Conservation (phyloP, 2,329 filamentous ascomycete genomes). For the Fusarium lateritium region DNA sequence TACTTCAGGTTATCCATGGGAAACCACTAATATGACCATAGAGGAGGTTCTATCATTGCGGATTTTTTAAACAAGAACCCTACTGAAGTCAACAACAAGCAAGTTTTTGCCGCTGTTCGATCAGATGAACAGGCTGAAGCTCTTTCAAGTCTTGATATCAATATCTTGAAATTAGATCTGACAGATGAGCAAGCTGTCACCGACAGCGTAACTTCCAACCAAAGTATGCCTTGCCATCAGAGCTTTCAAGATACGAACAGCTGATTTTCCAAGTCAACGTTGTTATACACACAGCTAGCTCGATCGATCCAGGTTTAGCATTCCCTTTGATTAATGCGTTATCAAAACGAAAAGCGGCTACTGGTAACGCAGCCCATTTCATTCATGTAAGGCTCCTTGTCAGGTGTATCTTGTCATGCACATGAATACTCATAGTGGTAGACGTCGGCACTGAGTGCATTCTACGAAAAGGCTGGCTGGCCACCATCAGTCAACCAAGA, state of each 20-base stretch:
- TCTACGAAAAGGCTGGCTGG: neutral
- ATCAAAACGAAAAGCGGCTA: neutral
- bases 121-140: neutral
- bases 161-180: neutral
- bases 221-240: neutral
- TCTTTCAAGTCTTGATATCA: neutral
- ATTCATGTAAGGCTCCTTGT: neutral
- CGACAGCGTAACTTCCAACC: neutral
- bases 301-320: neutral
- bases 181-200: neutral
- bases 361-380: neutral
- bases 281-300: neutral
- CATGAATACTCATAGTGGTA: neutral
- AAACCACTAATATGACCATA: neutral
- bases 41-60: neutral
- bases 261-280: neutral
- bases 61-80: neutral
- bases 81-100: neutral
- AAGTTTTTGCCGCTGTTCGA: neutral
- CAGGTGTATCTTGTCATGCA: no score
- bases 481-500: neutral
- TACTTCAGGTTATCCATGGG: fast-evolving
- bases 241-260: no score
- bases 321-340: neutral
- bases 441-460: neutral